Evolutionary conservation across 2,329 filamentous ascomycete genomes (phyloP), one percentile per base, ranked within the genome.

Genomic region (Microcyclospora pomicola): DNA sequence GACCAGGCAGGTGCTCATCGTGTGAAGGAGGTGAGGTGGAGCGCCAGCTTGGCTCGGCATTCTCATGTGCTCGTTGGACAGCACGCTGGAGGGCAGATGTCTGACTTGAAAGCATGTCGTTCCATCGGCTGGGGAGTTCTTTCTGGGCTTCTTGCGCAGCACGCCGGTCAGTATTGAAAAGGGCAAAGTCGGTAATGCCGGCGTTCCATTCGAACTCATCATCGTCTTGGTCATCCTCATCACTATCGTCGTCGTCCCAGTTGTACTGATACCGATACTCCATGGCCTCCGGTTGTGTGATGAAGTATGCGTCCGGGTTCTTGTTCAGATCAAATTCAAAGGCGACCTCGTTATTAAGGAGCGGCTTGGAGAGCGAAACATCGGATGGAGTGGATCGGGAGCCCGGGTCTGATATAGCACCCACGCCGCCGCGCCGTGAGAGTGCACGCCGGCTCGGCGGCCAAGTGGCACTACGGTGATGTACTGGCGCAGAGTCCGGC

Each of bases 101-200:
- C 38, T 57, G 54, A 15, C 38, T 45, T 1, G 40, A 33, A 7
- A 56, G 34, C 13, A 57, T 44, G 31, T 37, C 38, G 7, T 47
- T 38, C 54, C 54, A 57, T 41, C 44, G 41, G 36, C 40, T 34
- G 6, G 50, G 42, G 5, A 55, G 40, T 3, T 45, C 35, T 29
- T 46, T 33, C 9, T 49, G 36, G n/a, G 34, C 40, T 39, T 49
- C 45, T 41, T 53, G 42, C 3, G 52, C 52, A 29, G 38, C 43
- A 7, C 48, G 48, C 33, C 47, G 35, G 35, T 57, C 54, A 31
- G 42, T 31, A 40, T 49, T 42, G 47, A 56, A 57, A 31, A 55
- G 50, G 7, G 52, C 49, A 33, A 56, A 58, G 43, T 58, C 54
- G 29, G 47, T 56, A 32, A 56, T 56, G 36, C 51, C 54, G 13